Base-by-base conservation (phyloP, 306 rosid genomes). In the Lotus japonicus region DNA sequence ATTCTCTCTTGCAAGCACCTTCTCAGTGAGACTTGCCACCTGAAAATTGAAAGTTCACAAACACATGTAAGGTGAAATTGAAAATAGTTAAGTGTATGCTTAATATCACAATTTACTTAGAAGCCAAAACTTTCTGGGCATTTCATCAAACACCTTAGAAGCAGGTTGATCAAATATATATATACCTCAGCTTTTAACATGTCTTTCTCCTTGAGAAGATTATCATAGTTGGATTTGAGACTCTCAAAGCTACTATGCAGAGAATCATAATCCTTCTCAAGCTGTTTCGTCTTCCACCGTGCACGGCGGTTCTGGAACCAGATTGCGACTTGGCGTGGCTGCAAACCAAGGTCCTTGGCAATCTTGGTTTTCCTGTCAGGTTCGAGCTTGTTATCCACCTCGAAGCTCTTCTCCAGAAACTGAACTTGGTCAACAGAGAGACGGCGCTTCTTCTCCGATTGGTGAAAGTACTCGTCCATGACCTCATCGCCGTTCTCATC, bases 261-360 rank as follows among this genome's bases (percentile, higher is more conserved):
- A 26, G 72, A 60, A 0, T 87, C 95, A 19, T 82, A 89, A 64
- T 92, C 96, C 74, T 84, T 89, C 84, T 92, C 96, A 15, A 92
- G 79, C 76, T 84, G 95, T 73, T 89, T 92, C 0, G 86, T 87
- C 77, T 87, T 92, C 94, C 92, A 92, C 21, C 97, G 63, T 0
- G 97, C 96, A 0, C 96, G 83, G 18, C 97, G 95, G 82, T 92
- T 92, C 45, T 92, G 97, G 71, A 89, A 92, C 97, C 97, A 92
- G n/a, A 92, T 92, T 2, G 97, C 96, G 11, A 92, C 95, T 74
- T 92, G 97, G 4, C 96, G 87, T n/a, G 97, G 97, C 83, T 87
- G 88, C 95, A 92, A 78, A 10, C 92, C 90, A 0, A 89, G 83
- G 57, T 92, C 95, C 76, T 89, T 89, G 0, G 97, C 95, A 0